Base-by-base conservation (phyloP, 495 filamentous ascomycete species). In the Patellaria atrata region DNA sequence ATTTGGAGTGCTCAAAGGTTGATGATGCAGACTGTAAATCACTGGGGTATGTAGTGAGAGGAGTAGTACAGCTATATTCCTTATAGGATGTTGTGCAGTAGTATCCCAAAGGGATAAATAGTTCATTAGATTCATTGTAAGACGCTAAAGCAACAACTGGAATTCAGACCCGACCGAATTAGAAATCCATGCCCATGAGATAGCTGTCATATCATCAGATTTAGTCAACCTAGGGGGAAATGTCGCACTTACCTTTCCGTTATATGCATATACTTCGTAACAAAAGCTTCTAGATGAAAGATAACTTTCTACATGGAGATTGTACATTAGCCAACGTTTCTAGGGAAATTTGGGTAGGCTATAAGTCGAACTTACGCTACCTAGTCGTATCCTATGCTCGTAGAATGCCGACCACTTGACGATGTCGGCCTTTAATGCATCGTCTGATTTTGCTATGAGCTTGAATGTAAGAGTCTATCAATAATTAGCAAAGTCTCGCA, bases 351-450 rank as follows among this genome's bases (percentile, higher is more conserved):
- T 35, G 25, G 8, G 17, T 5, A 27, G 32, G 19, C 4, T n/a
- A 24, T 18, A 16, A 28, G 31, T 11, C 10, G 16, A 32, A 52
- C 67, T 57, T 60, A 76, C 71, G 39, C 61, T 87, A 24, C 89
- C 89, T 42, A 79, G 71, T 43, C 77, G 77, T 53, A 94, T 79
- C 41, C 89, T 70, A 56, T 96, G 89, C 55, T 97, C 91, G 50
- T 89, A 97, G 47, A 94, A 94, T 0, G 89, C 89, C 16, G 82
- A 77, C 86, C 87, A 96, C 54, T 78, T 81, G 48, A 97, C 82
- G 4, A 97, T 78, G 3, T 96, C 85, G 4, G 79, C 70, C 56
- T 94, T 94, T 25, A 97, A 60, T 14, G 65, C 73, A 52, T 93
- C 85, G 43, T 94, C 87, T 21, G 91, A 75, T 48, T 80, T 73